Percentiles rank a stretch among this genome's conserved stretches.
Evolutionary conservation across 257 asterid genomes (phyloP).

Genomic region (Gardenia jasminoides): DNA sequence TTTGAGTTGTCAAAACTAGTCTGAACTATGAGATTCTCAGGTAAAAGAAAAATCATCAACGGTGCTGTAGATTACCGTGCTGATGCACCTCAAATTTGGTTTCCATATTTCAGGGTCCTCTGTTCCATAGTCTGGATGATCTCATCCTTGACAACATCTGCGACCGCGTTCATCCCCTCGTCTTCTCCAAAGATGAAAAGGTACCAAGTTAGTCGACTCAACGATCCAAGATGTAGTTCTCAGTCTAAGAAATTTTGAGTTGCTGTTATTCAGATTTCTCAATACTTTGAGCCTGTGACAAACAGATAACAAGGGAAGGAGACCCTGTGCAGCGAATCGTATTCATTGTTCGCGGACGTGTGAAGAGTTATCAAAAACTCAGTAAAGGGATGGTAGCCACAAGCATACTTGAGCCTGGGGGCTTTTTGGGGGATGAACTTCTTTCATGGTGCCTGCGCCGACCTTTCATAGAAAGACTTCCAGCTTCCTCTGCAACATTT

Average conservation of each 20-base stretch:
- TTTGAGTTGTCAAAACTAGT: neutral
- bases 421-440: constrained; percentile 88
- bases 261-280: neutral
- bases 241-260: neutral
- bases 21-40: neutral
- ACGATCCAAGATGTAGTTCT: neutral
- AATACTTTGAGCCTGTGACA: neutral
- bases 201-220: constrained; percentile 24
- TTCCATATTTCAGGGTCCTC: constrained; percentile 56
- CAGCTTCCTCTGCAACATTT: constrained; percentile 86
- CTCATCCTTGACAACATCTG: constrained; percentile 92
- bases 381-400: constrained; percentile 75
- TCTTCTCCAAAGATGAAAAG: constrained; percentile 87
- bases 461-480: constrained; percentile 75
- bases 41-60: neutral
- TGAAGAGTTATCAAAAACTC: constrained; percentile 66
- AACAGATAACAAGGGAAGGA: constrained; percentile 88
- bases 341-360: constrained; percentile 74
- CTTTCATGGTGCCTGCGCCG: constrained; percentile 94
- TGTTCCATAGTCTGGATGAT: constrained; percentile 82
- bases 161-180: constrained; percentile 84
- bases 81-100: neutral
- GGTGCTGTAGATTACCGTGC: neutral
- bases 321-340: constrained; percentile 78
- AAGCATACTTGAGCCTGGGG: constrained; percentile 66